Evolutionary conservation across 352 stramenopile genomes (phyloP).

Genomic region (Pythium brassicae): DNA sequence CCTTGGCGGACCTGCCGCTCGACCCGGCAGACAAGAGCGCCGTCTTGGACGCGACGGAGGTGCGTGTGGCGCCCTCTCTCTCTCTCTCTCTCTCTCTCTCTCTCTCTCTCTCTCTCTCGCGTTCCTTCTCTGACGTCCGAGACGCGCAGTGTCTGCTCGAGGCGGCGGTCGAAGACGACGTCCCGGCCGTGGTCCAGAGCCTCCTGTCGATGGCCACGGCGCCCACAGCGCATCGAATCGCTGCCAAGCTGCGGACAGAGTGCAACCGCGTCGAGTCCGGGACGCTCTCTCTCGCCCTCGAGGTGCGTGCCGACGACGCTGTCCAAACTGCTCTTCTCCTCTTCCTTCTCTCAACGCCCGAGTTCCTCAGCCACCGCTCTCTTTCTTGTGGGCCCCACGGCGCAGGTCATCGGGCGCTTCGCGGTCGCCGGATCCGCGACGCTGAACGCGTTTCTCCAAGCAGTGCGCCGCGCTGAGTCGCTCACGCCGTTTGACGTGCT

Average conservation of each 20-base stretch:
- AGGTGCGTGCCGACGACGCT: constrained; percentile 15
- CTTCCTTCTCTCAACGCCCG: no score
- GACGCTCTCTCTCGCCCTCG: constrained; percentile 51
- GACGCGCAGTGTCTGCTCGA: constrained; percentile 51
- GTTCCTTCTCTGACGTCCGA: neutral
- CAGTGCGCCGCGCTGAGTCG: constrained; percentile 37
- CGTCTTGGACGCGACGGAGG: constrained; percentile 60
- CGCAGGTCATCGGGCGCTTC: constrained; percentile 53
- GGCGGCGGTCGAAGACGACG: constrained; percentile 70
- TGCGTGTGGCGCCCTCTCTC: constrained; percentile 6
- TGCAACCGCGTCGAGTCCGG: constrained; percentile 51
- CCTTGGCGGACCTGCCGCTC: constrained; percentile 70
- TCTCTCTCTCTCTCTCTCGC: no score
- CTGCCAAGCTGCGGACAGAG: constrained; percentile 48
- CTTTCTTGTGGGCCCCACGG: no score
- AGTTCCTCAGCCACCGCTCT: neutral
- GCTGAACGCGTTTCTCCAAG: constrained; percentile 38
- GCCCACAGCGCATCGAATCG: constrained; percentile 36
- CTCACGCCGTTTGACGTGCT: constrained; percentile 61
- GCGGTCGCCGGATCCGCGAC: constrained; percentile 42
- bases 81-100: no score
- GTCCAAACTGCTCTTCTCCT: no score
- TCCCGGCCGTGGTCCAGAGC: constrained; percentile 73
- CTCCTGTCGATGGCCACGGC: constrained; percentile 70
- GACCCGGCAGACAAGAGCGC: constrained; percentile 53